phyloP scores from a whole-genome alignment of 1,284 basidiomycete genomes.

The Ustilago vetiveriae region DNA sequence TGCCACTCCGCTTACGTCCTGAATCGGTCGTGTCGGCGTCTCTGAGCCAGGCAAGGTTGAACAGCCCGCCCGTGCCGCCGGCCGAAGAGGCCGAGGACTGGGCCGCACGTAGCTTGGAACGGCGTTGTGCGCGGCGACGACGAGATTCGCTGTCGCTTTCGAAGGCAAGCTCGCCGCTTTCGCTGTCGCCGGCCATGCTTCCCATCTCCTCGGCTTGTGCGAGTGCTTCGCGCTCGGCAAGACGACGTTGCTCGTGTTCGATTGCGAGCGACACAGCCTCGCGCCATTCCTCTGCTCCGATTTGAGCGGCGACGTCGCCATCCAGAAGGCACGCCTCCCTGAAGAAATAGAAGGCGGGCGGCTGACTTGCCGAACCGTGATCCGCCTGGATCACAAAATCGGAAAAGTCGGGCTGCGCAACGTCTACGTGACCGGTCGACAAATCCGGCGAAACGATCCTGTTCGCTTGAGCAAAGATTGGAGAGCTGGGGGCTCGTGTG shows the following conservation, averaged over 20 bases:
- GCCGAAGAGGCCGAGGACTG: constrained; percentile 3
- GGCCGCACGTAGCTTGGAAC: constrained; percentile 7
- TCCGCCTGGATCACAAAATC: constrained; percentile 30
- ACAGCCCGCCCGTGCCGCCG: constrained; percentile 14
- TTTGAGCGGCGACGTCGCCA: constrained; percentile 18
- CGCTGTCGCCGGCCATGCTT: constrained; percentile 39
- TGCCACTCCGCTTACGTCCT: constrained; percentile 21
- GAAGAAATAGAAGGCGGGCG: constrained; percentile 40
- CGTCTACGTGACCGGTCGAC: constrained; percentile 1
- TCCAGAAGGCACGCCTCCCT: constrained; percentile 39
- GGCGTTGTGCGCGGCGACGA: constrained; percentile 16
- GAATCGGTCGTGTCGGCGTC: constrained; percentile 9
- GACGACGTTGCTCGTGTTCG: constrained; percentile 20
- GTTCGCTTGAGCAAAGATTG: constrained; percentile 20
- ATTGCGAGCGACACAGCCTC: constrained; percentile 36
- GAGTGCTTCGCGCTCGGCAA: constrained; percentile 26
- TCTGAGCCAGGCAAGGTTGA: constrained; percentile 19
- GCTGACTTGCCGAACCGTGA: constrained; percentile 19
- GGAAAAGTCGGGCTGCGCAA: constrained; percentile 14
- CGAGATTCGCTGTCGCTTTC: constrained; percentile 41
- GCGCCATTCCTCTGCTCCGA: constrained; percentile 29
- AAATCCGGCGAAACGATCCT: constrained; percentile 23
- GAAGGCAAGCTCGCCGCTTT: constrained; percentile 40
- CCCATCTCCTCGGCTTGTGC: constrained; percentile 48
- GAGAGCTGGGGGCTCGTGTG: constrained; percentile 26